Evolutionary conservation across 768 basidiomycete genomes (phyloP), one percentile per base, ranked within the genome.

Genomic region (Thelephora ganbajun): DNA sequence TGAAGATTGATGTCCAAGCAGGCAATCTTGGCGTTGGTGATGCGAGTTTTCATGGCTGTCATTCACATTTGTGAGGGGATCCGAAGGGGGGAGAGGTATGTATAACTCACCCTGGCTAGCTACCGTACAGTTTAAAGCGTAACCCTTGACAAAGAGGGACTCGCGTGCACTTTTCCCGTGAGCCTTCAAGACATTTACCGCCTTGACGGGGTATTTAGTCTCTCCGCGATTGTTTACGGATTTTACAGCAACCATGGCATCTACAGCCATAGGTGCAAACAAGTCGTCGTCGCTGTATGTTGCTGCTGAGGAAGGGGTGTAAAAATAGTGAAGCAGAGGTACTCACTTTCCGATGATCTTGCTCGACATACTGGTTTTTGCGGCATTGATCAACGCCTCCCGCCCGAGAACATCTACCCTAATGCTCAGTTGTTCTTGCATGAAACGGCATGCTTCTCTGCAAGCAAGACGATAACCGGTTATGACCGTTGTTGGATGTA

Each of bases 401-500:
- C 82, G 73, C 33, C 93, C 94, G n/a, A 99, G 70, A 39, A 77
- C 61, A 60, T 97, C 94, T 26, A 97, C 88, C 65, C 89, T 97
- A 36, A 96, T 80, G 59, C 89, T 92, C 47, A 99, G 66, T 64
- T 98, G 93, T 60, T 98, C 94, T 58, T 92, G 86, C 86, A 99
- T 86, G 65, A 93, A 98, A 61, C 87, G 86, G 56, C 94, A 93
- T 12, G 96, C 96, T 66, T 98, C 96, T 63, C 79, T 85, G 64
- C 94, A 97, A 7, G 96, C 96, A 43, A 98, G 74, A 56, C 96
- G 72, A 68, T 98, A 99, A 0, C 96, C 96, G 13, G 94, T 96
- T 66, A 99, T 99, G 66, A 99, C 94, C 5, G 96, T 98, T 1
- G 96, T 99, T 0, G 96, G 96, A 64, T 99, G 96, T 46, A 99